Evolutionary conservation across 257 asterid species (phyloP), one percentile per base, ranked within the genome.

Genomic region (Primulina tabacum): DNA sequence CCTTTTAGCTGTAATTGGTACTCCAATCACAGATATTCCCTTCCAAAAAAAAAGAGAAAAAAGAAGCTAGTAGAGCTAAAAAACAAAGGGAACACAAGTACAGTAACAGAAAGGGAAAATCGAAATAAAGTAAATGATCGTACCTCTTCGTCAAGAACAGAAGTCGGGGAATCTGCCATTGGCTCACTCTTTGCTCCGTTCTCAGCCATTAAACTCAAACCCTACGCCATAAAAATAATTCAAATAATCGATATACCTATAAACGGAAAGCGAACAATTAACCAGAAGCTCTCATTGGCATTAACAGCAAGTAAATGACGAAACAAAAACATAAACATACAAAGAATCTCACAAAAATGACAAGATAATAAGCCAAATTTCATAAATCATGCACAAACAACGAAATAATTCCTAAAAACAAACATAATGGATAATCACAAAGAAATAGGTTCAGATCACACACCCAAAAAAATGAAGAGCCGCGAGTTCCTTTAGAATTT

Each of bases 81-180:
- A 9, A 40, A 40, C 52, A 40, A 40, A 9, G 4, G 4, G 17
- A 40, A 14, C 55, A 14, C 55, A 4, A 14, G 6, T 47, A 12
- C 14, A 47, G 7, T 14, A 14, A 47, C 55, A 47, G 55, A 47
- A 14, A 14, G 55, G 7, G 7, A 47, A 47, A 47, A 12, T 47
- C n/a, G 11, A 4, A 4, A 47, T 12, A 47, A 47, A 47, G 18
- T 47, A 3, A 47, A 47, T 47, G 55, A 14, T 0, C 21, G 62
- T 70, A 91, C 99, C 88, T 94, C 99, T 4, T 94, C 97, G 71
- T 86, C 92, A 26, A 94, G 97, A 35, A 91, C 99, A 74, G 97
- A 94, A n/a, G 95, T 90, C 37, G 99, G 99, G 74, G 99, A 94
- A 74, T 91, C 98, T 5, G 80, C 90, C 4, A 53, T 76, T 11